Evolutionary conservation across 2,329 filamentous ascomycete species (phyloP), one percentile per base, ranked within the genome.

Genomic region (Metarhizium brunneum): DNA sequence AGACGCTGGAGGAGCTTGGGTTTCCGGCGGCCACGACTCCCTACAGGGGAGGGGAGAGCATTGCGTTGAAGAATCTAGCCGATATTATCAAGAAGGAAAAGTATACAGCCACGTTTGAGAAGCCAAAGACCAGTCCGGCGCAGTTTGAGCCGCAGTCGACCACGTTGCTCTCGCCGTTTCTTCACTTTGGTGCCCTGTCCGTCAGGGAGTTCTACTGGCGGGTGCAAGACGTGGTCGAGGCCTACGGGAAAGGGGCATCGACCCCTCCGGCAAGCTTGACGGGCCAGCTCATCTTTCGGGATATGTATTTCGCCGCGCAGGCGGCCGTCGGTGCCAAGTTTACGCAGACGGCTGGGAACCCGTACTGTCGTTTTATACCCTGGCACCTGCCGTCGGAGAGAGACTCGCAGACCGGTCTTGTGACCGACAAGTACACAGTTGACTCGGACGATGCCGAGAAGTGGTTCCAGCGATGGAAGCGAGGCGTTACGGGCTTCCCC

Each of bases 221-320:
- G 29, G 83, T 83, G 0, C 79, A 84, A 64, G 82, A 84, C 30
- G 76, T 86, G 1, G 76, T 88, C 2, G 71, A 79, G 4, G 71
- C 73, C 11, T 83, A 82, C 62, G 78, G 79, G 38, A 75, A 76
- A 38, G 76, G 75, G 2, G 80, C 80, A 2, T 85, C 82, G 7
- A 72, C 75, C 30, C 83, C 85, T 0, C 88, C 88, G 0, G 82
- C 82, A n/a, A 87, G 82, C 58, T 68, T 92, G 16, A 84, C 79
- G 0, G 88, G 88, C 2, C 88, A 92, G 62, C 70, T 92, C 1
- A 73, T 90, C 11, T 92, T 92, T 67, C 78, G 88, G 16, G 88
- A 92, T 65, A 92, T 92, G 88, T 92, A 91, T 69, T 91, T 92
- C 62, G 87, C 81, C 14, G 87, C 87, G 0, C 87, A 92, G 65